Conservation (phyloP, 805 yeast genomes). For the Isabelozyma heimii region DNA sequence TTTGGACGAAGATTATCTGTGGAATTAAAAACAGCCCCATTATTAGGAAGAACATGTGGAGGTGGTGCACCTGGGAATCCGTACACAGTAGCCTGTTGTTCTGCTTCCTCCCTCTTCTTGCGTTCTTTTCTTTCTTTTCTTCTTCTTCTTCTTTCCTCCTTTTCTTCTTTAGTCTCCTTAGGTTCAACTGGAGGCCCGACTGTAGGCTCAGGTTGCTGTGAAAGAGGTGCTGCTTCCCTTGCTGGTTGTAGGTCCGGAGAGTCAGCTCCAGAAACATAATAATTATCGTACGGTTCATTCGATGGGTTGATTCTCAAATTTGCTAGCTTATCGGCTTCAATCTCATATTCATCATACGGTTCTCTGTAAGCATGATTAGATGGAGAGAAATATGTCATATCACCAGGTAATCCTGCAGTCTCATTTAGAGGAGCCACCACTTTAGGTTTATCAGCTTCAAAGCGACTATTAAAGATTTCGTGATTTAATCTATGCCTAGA, state of each 20-base stretch:
- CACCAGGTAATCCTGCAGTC: background rate
- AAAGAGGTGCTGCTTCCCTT: background rate
- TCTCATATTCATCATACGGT: conserved; percentile 23
- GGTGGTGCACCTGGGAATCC: conserved; percentile 2
- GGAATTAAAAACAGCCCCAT: no score
- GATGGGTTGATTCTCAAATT: conserved; percentile 4
- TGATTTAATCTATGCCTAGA: background rate
- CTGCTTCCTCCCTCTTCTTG: conserved; percentile 13
- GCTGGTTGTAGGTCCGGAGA: background rate
- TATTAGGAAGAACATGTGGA: conserved; percentile 1
- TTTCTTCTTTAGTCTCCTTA: conserved; percentile 7
- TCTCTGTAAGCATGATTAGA: conserved; percentile 13
- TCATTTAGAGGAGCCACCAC: background rate
- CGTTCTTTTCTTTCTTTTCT: conserved; percentile 15
- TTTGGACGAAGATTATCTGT: no score
- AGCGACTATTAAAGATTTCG: background rate
- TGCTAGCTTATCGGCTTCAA: conserved; percentile 13
- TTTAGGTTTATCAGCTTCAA: background rate
- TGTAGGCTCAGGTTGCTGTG: background rate
- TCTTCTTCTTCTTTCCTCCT: conserved; percentile 11
- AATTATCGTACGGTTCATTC: conserved; percentile 27
- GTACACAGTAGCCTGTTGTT: conserved; percentile 2
- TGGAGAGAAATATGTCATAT: background rate
- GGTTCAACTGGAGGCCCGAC: conserved; percentile 1
- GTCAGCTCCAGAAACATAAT: conserved; percentile 14